phyloP scores from a whole-genome alignment of 2,329 filamentous ascomycete genomes.

The Knoxdaviesia capensis region DNA sequence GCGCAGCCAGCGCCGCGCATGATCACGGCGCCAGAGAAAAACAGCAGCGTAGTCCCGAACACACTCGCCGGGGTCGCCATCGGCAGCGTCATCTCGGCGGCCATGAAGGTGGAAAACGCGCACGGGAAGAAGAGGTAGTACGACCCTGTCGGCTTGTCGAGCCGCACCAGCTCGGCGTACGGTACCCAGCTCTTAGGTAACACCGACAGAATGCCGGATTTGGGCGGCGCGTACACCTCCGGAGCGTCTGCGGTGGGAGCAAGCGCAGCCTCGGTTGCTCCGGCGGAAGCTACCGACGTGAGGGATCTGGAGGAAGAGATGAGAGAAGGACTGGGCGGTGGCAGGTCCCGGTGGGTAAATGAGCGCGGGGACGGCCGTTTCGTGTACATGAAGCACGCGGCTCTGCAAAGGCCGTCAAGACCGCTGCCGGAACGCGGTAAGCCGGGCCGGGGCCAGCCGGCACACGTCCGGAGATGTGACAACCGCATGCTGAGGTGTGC shows the following conservation, averaged over 20 bases:
- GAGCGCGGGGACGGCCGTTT: too few relatives aligned
- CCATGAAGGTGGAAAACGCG: slow-evolving; percentile 65
- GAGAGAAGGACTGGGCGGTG: neutral
- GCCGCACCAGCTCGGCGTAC: slow-evolving; percentile 62
- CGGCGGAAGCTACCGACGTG: neutral
- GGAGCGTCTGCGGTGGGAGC: neutral
- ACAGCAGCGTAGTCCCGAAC: slow-evolving; percentile 44
- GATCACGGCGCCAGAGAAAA: slow-evolving; percentile 56
- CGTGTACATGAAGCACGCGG: too few relatives aligned
- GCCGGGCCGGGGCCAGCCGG: too few relatives aligned
- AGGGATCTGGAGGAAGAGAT: neutral
- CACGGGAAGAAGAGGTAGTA: slow-evolving; percentile 78
- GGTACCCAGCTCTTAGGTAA: slow-evolving; percentile 54
- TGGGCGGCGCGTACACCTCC: slow-evolving; percentile 44
- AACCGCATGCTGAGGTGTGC: too few relatives aligned
- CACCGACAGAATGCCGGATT: slow-evolving; percentile 46
- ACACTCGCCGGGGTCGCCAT: slow-evolving; percentile 40
- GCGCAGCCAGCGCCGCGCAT: slow-evolving; percentile 80
- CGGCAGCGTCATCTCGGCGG: slow-evolving; percentile 47
- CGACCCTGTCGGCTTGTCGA: slow-evolving; percentile 65
- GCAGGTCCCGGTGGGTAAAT: neutral
- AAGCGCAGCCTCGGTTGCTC: neutral
- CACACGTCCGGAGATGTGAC: too few relatives aligned
- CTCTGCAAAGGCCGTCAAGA: too few relatives aligned
- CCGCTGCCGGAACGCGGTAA: too few relatives aligned